Evolutionary conservation across 805 yeast genomes (phyloP).

Genomic region (Wickerhamiella kurtzmanii): DNA sequence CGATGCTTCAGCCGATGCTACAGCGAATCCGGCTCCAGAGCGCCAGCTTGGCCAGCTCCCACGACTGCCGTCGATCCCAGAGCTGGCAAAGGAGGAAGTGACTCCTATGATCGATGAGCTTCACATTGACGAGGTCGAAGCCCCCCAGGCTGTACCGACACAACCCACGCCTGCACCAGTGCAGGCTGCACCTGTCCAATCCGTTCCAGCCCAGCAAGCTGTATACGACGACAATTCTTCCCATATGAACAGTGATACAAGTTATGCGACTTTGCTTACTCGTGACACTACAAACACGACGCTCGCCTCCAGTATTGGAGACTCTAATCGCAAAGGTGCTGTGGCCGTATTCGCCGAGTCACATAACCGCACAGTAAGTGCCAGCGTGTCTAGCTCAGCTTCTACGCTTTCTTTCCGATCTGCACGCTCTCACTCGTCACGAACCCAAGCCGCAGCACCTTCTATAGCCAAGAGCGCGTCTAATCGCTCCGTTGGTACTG

Average conservation of each 20-base stretch:
- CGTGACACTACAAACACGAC: background rate
- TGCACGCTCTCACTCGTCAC: background rate
- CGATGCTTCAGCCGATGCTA: too few relatives aligned
- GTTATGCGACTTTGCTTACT: background rate
- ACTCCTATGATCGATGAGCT: background rate
- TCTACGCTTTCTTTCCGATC: constrained; percentile 17
- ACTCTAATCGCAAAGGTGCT: background rate
- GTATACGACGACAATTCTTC: background rate
- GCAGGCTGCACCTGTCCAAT: too few relatives aligned
- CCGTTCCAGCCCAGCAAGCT: too few relatives aligned
- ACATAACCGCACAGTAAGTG: background rate
- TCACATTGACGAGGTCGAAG: too few relatives aligned
- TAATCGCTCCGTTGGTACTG: background rate
- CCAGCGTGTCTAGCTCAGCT: constrained; percentile 6
- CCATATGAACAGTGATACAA: background rate
- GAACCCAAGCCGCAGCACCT: too few relatives aligned
- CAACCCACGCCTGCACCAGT: too few relatives aligned
- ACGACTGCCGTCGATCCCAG: constrained; percentile 1
- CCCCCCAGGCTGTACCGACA: too few relatives aligned
- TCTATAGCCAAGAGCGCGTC: background rate
- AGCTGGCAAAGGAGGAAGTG: background rate
- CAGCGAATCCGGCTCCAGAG: too few relatives aligned
- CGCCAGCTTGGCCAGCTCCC: too few relatives aligned
- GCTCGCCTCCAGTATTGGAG: background rate
- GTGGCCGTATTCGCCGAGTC: background rate